Evolutionary conservation across 2,329 filamentous ascomycete genomes (phyloP).

Genomic region (Clonostachys rosea): DNA sequence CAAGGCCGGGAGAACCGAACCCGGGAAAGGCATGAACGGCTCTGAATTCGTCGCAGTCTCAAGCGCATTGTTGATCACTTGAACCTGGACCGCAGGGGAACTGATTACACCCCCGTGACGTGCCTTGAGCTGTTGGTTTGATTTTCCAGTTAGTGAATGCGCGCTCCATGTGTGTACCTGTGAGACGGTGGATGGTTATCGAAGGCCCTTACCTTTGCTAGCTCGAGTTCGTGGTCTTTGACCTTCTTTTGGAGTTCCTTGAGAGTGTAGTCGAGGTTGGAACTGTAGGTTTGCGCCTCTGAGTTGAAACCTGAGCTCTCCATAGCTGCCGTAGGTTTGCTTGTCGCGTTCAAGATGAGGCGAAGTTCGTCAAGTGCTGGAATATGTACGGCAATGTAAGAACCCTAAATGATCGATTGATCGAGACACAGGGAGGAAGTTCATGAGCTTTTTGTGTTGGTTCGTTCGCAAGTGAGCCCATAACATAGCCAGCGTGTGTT

Average conservation of each 20-base stretch:
- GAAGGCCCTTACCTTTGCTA: slow-evolving; percentile 34
- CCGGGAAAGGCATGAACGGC: slow-evolving; percentile 61
- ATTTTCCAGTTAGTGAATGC: slow-evolving; percentile 1
- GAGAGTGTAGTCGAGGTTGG: slow-evolving; percentile 62
- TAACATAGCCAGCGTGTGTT: too few species aligned
- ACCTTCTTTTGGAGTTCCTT: slow-evolving; percentile 59
- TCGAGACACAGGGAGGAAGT: too few species aligned
- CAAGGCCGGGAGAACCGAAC: slow-evolving; percentile 66
- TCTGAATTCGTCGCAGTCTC: slow-evolving; percentile 55
- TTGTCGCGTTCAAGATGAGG: too few species aligned
- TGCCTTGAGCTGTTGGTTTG: slow-evolving; percentile 16
- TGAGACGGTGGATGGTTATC: not conserved
- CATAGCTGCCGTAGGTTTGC: not conserved
- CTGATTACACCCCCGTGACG: slow-evolving; percentile 12
- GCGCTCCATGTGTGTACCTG: not conserved
- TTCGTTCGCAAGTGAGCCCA: too few species aligned
- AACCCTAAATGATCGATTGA: too few species aligned
- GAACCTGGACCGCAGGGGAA: slow-evolving; percentile 20
- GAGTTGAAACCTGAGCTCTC: not conserved
- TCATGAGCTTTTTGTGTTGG: too few species aligned
- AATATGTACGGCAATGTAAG: too few species aligned
- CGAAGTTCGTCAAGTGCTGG: too few species aligned
- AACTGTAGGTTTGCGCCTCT: slow-evolving; percentile 20
- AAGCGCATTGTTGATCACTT: slow-evolving; percentile 60
- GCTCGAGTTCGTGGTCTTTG: slow-evolving; percentile 44